These are phyloP conservation scores for Physcomitrium patens DNA, from an alignment of 225 moss, liverwort and hornwort species.

Conservation along the genomic window DNA sequence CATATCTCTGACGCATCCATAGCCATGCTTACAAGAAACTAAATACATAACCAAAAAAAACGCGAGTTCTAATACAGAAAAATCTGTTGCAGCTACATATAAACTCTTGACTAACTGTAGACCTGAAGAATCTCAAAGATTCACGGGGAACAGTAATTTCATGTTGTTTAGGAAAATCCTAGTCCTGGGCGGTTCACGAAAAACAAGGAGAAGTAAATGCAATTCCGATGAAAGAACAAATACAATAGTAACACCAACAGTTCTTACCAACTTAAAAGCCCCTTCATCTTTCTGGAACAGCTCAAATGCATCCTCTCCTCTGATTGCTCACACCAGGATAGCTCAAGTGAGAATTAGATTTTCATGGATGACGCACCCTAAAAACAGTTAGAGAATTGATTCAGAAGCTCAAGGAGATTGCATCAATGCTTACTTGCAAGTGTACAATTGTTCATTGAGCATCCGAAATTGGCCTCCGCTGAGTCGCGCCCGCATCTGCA, in stretches of 20 bases:
- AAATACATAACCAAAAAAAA: too few relatives aligned
- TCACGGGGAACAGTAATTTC: too few relatives aligned
- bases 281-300: constrained; percentile 61
- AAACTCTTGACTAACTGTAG: too few relatives aligned
- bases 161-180: too few relatives aligned
- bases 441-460: constrained; percentile 92
- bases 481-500: constrained; percentile 85
- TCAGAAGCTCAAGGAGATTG: too few relatives aligned
- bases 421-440: constrained; percentile 63
- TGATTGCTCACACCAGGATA: constrained; percentile 2
- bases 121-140: too few relatives aligned
- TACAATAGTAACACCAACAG: background rate
- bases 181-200: background rate
- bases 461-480: constrained; percentile 92
- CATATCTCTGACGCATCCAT: too few relatives aligned
- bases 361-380: background rate
- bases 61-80: background rate
- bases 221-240: background rate
- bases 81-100: background rate
- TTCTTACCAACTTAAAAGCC: constrained; percentile 58
- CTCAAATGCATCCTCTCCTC: constrained; percentile 63
- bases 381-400: background rate
- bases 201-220: background rate
- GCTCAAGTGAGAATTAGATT: background rate
- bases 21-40: too few relatives aligned